Evolutionary conservation across 1,284 basidiomycete species (phyloP), one percentile per base, ranked within the genome.

Genomic region (Lignosus rhinocerotis): DNA sequence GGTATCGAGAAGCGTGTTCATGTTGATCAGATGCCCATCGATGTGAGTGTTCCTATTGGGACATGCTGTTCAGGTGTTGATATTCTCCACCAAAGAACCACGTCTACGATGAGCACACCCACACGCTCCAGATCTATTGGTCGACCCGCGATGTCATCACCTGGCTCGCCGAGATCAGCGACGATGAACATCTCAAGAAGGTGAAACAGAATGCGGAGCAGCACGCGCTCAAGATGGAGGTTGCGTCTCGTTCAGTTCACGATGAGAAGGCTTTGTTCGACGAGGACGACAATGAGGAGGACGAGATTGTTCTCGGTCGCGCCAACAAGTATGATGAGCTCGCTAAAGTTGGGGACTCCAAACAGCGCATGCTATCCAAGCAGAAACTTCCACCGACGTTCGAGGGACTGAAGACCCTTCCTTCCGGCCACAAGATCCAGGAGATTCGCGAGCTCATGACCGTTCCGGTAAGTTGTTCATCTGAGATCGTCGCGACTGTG

Each of bases 1-100:
- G 92, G 93, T 48, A 96, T 99, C 67, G 97, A 99, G 80, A 99
- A 99, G 82, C 86, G 96, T 48, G 94, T 98, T 3, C 96, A 99
- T 69, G 92, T 96, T 48, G 97, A 99, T 74, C 95, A 98, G 76
- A 97, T 99, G 89, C 96, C 97, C 16, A 93, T 96, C 55, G 93
- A 96, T 65, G 92, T 93, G 70, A 75, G 88, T 51, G 3, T 25
- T 10, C 30, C 51, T 12, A 41, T 14, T 31, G 52, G 50, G 7
- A 12, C 42, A 4, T 53, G 5, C 25, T 31, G 44, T 19, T 39
- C 17, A 58, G 16, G 32, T 12, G 14, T 41, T 10, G 19, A 8
- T 14, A 16, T 14, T 3, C 12, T 33, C 47, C 53, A 9, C 45
- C 41, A 12, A 64, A 94, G 88, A 96, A 96, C 68, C 91, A 93